Conservation (phyloP, 352 stramenopile genomes). For the Phytophthora multivora region DNA sequence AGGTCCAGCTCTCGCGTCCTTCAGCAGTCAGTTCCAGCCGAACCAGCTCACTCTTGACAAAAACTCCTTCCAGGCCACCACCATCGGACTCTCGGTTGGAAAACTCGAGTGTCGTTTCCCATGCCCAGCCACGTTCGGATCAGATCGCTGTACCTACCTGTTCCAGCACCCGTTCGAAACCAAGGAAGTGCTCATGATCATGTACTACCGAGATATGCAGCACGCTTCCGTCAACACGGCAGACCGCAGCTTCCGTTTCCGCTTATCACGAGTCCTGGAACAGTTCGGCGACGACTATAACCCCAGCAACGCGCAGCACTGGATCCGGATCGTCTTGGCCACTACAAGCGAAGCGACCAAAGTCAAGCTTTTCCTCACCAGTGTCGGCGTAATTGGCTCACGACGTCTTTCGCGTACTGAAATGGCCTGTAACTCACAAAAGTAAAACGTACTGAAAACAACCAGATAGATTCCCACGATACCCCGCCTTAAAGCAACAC, state of each 20-base stretch:
- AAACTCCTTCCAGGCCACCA: conserved; percentile 50
- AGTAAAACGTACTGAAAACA: conserved; percentile 18
- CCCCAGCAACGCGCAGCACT: conserved; percentile 62
- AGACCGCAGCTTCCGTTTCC: conserved; percentile 57
- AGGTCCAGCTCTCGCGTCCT: not conserved
- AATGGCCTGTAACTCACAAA: conserved; percentile 19
- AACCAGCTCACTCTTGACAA: conserved; percentile 3
- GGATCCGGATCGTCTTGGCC: conserved; percentile 57
- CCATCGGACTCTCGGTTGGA: conserved; percentile 50
- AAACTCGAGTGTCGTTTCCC: conserved; percentile 70
- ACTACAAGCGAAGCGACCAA: conserved; percentile 45
- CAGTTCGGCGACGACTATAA: conserved; percentile 74
- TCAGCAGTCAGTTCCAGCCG: not conserved
- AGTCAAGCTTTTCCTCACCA: conserved; percentile 48
- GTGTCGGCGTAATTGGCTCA: conserved; percentile 13
- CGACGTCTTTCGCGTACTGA: not conserved
- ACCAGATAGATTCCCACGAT: conserved; percentile 6
- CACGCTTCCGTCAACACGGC: conserved; percentile 43
- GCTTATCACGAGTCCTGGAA: conserved; percentile 42
- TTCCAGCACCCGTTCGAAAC: conserved; percentile 76
- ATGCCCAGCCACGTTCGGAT: conserved; percentile 54
- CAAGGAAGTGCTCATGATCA: conserved; percentile 75
- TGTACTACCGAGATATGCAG: conserved; percentile 78
- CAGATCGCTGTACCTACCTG: conserved; percentile 63
- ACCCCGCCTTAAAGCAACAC: conserved; percentile 34